Evolutionary conservation across 352 stramenopile species (phyloP).

Genomic region (Globisporangium echinulatum): DNA sequence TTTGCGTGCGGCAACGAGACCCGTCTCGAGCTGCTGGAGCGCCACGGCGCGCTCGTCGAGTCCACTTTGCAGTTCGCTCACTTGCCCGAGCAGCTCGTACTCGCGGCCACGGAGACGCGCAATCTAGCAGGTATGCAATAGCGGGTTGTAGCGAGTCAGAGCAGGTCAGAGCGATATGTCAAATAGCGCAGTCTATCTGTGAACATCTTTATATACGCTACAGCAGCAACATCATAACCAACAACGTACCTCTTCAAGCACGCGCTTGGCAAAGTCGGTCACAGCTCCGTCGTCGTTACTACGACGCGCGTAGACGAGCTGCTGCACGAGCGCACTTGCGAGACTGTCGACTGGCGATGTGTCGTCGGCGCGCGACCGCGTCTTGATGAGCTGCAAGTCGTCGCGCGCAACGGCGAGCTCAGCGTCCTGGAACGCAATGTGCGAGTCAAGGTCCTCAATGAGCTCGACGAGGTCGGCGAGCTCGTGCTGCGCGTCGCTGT

Average conservation of each 20-base stretch:
- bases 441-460: slow-evolving; percentile 71
- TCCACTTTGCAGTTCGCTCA: slow-evolving; percentile 27
- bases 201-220: too few species aligned
- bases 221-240: too few species aligned
- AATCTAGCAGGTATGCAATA: not conserved
- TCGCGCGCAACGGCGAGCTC: slow-evolving; percentile 48
- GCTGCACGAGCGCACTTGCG: slow-evolving; percentile 19
- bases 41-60: slow-evolving; percentile 46
- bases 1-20: slow-evolving; percentile 44
- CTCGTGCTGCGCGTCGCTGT: slow-evolving; percentile 61
- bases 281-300: not conserved
- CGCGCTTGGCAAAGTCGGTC: slow-evolving; percentile 32
- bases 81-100: slow-evolving; percentile 28
- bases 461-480: slow-evolving; percentile 63
- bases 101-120: slow-evolving; percentile 36
- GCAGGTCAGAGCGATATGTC: too few species aligned
- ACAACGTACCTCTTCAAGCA: slow-evolving; percentile 39
- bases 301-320: slow-evolving; percentile 14
- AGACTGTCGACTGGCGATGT: slow-evolving; percentile 44
- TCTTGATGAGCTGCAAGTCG: slow-evolving; percentile 46
- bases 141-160: not conserved
- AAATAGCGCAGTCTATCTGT: too few species aligned
- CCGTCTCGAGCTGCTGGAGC: slow-evolving; percentile 55
- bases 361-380: slow-evolving; percentile 28
- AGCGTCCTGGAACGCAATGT: slow-evolving; percentile 78